Base-by-base conservation (phyloP, 805 yeast genomes). In the Lipomyces sp. region DNA sequence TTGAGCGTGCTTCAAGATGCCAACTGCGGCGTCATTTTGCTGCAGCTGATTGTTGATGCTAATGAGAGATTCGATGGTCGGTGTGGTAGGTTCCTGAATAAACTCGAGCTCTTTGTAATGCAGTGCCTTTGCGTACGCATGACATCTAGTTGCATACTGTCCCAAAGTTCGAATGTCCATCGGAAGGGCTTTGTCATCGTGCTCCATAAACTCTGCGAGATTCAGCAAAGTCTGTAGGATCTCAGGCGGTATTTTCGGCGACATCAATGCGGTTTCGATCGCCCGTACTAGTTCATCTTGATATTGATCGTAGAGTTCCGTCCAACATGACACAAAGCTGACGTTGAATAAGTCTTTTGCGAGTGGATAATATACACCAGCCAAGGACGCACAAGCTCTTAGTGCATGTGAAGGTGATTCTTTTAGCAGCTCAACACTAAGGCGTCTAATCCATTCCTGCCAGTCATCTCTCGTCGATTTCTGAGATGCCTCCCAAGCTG, bases 11-110 rank as follows among this genome's bases (percentile, higher is more conserved):
- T 92, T 94, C 72, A 95, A 82, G 63, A 95, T 93, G 69, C 99
- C 99, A 64, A 94, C 91, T 0, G 99, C 98, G 0, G 99, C 97
- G 79, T 95, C 99, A 0, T 96, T 88, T 76, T 96, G 99, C 73
- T 95, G 98, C 24, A 95, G 79, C 74, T 92, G 97, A 74, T 94
- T 95, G 77, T 95, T 96, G 72, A 95, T 94, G 69, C 92, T 88
- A 64, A 95, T 95, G 72, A 95, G 81, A 0, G 97, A 86, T 74
- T 95, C 99, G 69, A 95, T 92, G 0, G 97, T 92, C 5, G 94
- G 89, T 0, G 97, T 88, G 0, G 93, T 86, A 1, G 98, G 97
- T 72, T 93, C 97, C 72, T 92, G 94, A 73, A 92, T 90, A 74
- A 94, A 95, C 73, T 95, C 99, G 15, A 92, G 81, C 76, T 95